Evolutionary conservation across 2,329 filamentous ascomycete genomes (phyloP).

Genomic region (Epichloe aotearoae): DNA sequence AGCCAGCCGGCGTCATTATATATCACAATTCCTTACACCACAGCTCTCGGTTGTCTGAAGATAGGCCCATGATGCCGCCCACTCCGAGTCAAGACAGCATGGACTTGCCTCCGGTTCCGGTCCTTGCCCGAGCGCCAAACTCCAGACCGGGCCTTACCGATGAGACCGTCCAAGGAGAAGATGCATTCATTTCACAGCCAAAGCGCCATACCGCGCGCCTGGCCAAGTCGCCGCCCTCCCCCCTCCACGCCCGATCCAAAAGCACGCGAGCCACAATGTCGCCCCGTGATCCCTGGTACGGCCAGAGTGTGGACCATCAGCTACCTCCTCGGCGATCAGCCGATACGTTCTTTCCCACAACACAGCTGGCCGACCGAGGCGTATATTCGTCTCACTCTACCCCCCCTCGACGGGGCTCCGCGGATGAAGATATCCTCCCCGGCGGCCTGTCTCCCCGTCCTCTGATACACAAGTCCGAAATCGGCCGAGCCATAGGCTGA

Average conservation of each 20-base stretch:
- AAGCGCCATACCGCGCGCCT: constrained; percentile 35
- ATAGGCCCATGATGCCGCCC: constrained; percentile 17
- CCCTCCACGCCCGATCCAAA: constrained; percentile 26
- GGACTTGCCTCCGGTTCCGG: constrained; percentile 34
- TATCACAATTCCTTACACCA: constrained; percentile 27
- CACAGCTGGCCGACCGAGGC: not conserved
- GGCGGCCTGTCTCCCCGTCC: constrained; percentile 37
- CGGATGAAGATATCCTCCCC: constrained; percentile 31
- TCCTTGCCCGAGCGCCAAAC: constrained; percentile 48
- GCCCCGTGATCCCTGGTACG: constrained; percentile 25
- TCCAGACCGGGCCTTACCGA: constrained; percentile 50
- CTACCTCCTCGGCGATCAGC: constrained; percentile 19
- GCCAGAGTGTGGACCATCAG: constrained; percentile 20
- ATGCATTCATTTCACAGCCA: constrained; percentile 40
- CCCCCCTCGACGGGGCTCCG: constrained; percentile 27
- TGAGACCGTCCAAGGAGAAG: constrained; percentile 45
- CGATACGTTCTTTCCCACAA: constrained; percentile 13
- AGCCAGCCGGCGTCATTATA: constrained; percentile 40
- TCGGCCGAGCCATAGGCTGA: constrained; percentile 42
- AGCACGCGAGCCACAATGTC: constrained; percentile 34
- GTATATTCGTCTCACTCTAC: constrained; percentile 29
- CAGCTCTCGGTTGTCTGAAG: constrained; percentile 14
- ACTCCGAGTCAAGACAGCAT: constrained; percentile 28
- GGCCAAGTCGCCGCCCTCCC: constrained; percentile 38
- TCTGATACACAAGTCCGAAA: constrained; percentile 31